These are phyloP conservation scores for Rhododendron griersonianum DNA, from an alignment of 148 eudicot genomes.

Conservation along the genomic window DNA sequence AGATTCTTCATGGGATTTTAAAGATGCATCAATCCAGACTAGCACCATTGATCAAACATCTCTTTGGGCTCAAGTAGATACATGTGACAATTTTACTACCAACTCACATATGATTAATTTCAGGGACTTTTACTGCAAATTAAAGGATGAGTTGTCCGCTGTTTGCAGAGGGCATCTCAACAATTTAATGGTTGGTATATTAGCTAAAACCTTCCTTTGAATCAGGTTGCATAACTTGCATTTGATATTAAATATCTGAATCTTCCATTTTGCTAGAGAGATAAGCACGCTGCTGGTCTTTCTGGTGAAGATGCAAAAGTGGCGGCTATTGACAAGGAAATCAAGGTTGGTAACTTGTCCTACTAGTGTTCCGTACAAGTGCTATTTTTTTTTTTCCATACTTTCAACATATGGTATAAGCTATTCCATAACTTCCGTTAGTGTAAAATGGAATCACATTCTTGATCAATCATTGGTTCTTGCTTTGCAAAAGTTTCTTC, in stretches of 20 bases:
- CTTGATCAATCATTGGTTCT: background rate
- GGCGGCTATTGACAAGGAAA: constrained; percentile 35
- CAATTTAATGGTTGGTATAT: constrained; percentile 49
- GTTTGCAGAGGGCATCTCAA: constrained; percentile 49
- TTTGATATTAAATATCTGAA: constrained; percentile 9
- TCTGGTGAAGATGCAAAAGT: constrained; percentile 26
- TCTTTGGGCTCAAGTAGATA: constrained; percentile 14
- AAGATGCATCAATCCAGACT: constrained; percentile 36
- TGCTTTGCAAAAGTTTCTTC: background rate
- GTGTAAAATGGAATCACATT: too few species aligned
- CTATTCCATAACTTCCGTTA: background rate
- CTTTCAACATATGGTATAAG: background rate
- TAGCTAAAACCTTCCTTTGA: background rate
- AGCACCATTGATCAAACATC: constrained; percentile 19
- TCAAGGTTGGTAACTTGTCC: constrained; percentile 43
- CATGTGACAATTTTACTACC: constrained; percentile 18
- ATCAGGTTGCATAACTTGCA: background rate
- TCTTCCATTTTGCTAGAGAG: constrained; percentile 36
- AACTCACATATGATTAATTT: constrained; percentile 30
- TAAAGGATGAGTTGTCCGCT: constrained; percentile 40
- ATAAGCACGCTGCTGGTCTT: constrained; percentile 30
- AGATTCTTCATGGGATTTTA: constrained; percentile 62
- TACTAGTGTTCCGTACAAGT: background rate
- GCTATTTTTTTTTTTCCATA: background rate
- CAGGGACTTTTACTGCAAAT: constrained; percentile 42